Evolutionary conservation across 306 rosid genomes (phyloP), one percentile per base, ranked within the genome.

Genomic region (Chamaecrista fasciculata): DNA sequence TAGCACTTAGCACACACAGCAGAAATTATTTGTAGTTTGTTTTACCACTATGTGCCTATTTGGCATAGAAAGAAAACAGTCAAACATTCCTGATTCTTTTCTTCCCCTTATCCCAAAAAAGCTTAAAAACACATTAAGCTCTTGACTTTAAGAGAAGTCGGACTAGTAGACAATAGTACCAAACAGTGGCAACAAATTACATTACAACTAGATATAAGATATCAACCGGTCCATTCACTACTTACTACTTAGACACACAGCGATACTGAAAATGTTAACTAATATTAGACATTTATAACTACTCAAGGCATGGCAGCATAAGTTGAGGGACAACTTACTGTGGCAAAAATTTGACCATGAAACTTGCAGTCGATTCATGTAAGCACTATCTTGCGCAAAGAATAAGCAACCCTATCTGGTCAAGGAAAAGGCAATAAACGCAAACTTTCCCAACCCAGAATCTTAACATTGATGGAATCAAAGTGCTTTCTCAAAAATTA

Each of bases 281-380:
- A 16, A 57, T 31, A 31, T 19, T 16, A 16, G 43, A 29, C 31
- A 57, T 57, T n/a, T 31, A 11, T 7, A 57, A 57, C 61, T 29
- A 46, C 57, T 53, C 47, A 55, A 23, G n/a, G 55, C 61, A 72
- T 6, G 11, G 20, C 24, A 47, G 23, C 65, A 65, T 69, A 60
- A 46, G n/a, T n/a, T n/a, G n/a, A n/a, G n/a, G n/a, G n/a, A n/a
- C n/a, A n/a, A n/a, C n/a, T n/a, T n/a, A n/a, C n/a, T n/a, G n/a
- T n/a, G n/a, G n/a, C n/a, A n/a, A n/a, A n/a, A 62, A 11, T 48
- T 44, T 68, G 21, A 37, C 65, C 66, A 50, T 57, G 73, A 63
- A 74, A 69, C 66, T 31, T 10, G 42, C 12, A 51, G 59, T 26
- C 16, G 2, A 26, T 29, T 53, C 26, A 31, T 19, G 39, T 31